Evolutionary conservation across 2,329 filamentous ascomycete genomes (phyloP).

Genomic region (Verticillium zaregamsianum): DNA sequence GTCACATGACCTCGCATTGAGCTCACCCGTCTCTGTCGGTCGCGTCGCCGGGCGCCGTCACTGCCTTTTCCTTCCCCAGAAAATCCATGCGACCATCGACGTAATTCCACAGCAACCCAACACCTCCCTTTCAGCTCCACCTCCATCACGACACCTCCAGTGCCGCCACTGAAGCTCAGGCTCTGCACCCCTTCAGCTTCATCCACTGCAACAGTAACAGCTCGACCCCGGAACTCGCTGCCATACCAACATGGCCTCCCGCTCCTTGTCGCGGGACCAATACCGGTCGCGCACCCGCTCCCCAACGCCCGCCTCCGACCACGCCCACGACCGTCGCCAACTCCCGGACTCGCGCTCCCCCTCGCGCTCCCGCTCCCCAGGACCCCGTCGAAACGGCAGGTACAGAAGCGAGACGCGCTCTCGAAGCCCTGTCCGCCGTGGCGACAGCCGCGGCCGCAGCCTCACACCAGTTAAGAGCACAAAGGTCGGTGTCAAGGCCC

Average conservation of each 20-base stretch:
- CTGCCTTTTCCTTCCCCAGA: not conserved
- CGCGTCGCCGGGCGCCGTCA: not conserved
- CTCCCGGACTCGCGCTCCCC: constrained; percentile 23
- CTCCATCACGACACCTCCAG: not conserved
- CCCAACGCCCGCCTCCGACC: constrained; percentile 25
- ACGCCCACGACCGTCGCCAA: constrained; percentile 27
- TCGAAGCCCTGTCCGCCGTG: constrained; percentile 19
- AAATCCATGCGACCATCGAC: not conserved
- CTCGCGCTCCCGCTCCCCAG: constrained; percentile 31
- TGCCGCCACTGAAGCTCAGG: not conserved
- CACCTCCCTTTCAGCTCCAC: not conserved
- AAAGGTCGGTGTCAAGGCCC: constrained; percentile 9
- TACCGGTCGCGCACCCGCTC: constrained; percentile 26
- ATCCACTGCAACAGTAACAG: not conserved
- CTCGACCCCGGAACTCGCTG: not conserved
- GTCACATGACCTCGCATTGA: not conserved
- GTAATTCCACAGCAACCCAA: not conserved
- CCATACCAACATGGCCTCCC: constrained; percentile 9
- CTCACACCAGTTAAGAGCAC: constrained; percentile 20
- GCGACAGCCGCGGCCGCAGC: constrained; percentile 31
- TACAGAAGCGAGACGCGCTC: constrained; percentile 20
- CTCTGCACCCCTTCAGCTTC: not conserved
- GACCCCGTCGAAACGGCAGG: constrained; percentile 21
- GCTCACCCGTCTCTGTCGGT: not conserved
- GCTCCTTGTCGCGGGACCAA: constrained; percentile 22